Conservation (phyloP, 2,329 filamentous ascomycete genomes). For the Hypoxylon sp. region DNA sequence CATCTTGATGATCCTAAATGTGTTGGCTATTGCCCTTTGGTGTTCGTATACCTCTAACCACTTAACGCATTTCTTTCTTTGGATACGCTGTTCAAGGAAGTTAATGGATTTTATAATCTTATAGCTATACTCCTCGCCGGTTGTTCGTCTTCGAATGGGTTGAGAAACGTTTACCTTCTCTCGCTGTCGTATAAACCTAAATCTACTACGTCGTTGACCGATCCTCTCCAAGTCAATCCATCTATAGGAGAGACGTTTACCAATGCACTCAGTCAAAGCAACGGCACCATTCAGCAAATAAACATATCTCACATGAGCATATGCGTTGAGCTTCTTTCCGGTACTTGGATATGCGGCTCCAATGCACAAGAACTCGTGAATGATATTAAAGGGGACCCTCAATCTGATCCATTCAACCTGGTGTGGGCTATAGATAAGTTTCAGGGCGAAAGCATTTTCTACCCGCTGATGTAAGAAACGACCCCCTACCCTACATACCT, state of each 20-base stretch:
- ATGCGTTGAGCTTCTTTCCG: not conserved
- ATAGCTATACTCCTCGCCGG: conserved; percentile 4
- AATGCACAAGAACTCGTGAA: not conserved
- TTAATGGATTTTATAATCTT: not conserved
- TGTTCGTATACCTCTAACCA: not conserved
- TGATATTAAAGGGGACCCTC: not conserved
- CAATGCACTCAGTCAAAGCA: not conserved
- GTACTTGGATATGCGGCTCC: conserved; percentile 1
- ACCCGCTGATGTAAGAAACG: not conserved
- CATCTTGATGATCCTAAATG: not conserved
- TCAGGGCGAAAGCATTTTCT: conserved; percentile 4
- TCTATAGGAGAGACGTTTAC: not conserved
- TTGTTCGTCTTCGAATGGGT: conserved; percentile 5
- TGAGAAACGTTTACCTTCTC: conserved; percentile 5
- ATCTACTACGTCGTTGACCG: not conserved
- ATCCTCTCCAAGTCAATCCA: conserved; percentile 8
- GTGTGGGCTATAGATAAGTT: not conserved
- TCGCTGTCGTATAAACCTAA: conserved; percentile 6
- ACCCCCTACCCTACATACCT: not conserved
- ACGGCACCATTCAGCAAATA: conserved; percentile 5
- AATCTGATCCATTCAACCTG: conserved; percentile 5
- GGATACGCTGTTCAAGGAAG: not conserved
- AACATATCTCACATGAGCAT: conserved; percentile 9
- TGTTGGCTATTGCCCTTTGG: conserved; percentile 1
- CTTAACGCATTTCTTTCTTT: not conserved